These are phyloP conservation scores for Suillus lakei DNA, from an alignment of 768 basidiomycete genomes.

Conservation along the genomic window DNA sequence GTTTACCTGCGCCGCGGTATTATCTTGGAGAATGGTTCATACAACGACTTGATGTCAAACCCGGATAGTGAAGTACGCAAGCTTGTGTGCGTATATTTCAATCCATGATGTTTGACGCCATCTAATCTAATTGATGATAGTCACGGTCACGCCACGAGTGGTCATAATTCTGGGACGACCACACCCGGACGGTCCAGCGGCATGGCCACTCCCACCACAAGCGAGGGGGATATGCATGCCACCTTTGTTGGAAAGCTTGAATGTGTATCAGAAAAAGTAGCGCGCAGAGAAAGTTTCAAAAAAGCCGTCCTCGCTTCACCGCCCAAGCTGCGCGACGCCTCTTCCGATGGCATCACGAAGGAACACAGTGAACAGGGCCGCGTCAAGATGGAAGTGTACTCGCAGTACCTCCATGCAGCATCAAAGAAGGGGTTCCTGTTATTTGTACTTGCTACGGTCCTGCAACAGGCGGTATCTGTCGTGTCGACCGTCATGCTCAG, in stretches of 20 bases:
- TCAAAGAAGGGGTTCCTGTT: constrained; percentile 73
- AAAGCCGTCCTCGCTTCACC: constrained; percentile 55
- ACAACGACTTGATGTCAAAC: constrained; percentile 60
- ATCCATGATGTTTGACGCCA: not conserved
- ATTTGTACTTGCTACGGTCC: constrained; percentile 58
- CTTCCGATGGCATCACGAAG: constrained; percentile 55
- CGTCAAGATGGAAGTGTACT: constrained; percentile 80
- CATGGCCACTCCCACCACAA: constrained; percentile 22
- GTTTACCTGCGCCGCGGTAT: constrained; percentile 81
- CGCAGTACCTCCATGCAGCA: constrained; percentile 77
- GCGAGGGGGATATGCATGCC: constrained; percentile 25
- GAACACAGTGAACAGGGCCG: constrained; percentile 82
- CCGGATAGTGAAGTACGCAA: constrained; percentile 69
- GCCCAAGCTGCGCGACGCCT: constrained; percentile 41
- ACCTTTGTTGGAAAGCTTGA: constrained; percentile 32
- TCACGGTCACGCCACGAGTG: constrained; percentile 50
- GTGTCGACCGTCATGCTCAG: constrained; percentile 70
- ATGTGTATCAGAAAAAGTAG: constrained; percentile 59
- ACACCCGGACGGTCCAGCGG: constrained; percentile 51
- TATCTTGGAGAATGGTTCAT: constrained; percentile 77
- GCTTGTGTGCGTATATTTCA: constrained; percentile 61
- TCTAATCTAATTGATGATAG: constrained; percentile 27
- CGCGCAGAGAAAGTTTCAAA: constrained; percentile 59
- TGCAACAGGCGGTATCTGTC: constrained; percentile 65
- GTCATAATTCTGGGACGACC: constrained; percentile 50